A percentile compares a stretch with the other conserved stretches of the same genome.
Conservation (phyloP, 2,329 filamentous ascomycete species). For the Ophiocordyceps unilateralis region DNA sequence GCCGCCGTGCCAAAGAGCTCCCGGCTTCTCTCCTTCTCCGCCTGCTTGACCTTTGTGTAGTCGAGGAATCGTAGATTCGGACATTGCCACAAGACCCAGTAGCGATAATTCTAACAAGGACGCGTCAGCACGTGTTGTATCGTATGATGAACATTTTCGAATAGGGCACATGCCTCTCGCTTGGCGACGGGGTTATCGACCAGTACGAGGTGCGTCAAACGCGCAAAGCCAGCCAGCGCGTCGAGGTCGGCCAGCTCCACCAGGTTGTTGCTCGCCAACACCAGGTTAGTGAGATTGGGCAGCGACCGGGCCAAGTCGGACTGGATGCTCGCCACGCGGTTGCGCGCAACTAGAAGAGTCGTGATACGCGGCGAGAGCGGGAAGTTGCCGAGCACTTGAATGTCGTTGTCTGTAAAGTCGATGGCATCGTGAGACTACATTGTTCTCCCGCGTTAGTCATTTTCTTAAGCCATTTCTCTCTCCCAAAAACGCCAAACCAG, state of each 20-base stretch:
- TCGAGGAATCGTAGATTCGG: conserved; percentile 80
- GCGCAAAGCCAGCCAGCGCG: conserved; percentile 48
- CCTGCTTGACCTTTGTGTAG: conserved; percentile 78
- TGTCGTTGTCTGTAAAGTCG: conserved; percentile 97
- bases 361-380: conserved; percentile 76
- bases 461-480: not conserved
- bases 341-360: conserved; percentile 76
- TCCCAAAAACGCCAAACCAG: not conserved
- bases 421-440: conserved; percentile 84
- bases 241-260: conserved; percentile 77
- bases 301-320: conserved; percentile 54
- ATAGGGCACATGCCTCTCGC: conserved; percentile 78
- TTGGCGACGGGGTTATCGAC: conserved; percentile 78
- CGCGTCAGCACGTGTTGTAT: not conserved
- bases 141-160: not conserved
- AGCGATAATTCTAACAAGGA: conserved; percentile 59
- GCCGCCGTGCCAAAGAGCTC: conserved; percentile 71
- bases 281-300: conserved; percentile 66
- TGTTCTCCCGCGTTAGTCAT: conserved; percentile 1
- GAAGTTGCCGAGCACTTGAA: conserved; percentile 78
- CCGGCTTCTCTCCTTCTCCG: conserved; percentile 56
- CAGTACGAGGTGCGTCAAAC: conserved; percentile 65
- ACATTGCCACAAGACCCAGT: conserved; percentile 78
- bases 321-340: conserved; percentile 73
- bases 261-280: conserved; percentile 70